Evolutionary conservation across 768 basidiomycete species (phyloP).

Genomic region (Nevesoporus exiguus): DNA sequence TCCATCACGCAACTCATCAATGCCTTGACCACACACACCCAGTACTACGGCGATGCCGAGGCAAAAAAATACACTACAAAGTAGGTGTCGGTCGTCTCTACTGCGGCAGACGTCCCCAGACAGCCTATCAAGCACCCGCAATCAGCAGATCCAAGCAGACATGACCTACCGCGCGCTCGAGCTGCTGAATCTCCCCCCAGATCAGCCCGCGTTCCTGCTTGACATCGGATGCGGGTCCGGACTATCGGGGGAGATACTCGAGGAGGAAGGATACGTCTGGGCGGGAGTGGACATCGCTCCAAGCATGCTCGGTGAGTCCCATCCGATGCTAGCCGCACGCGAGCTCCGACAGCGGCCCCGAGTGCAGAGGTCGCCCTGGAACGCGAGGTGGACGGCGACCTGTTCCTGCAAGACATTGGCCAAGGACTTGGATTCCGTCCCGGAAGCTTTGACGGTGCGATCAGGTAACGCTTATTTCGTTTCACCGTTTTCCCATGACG

Average conservation of each 20-base stretch:
- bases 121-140: slow-evolving; percentile 66
- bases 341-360: background rate
- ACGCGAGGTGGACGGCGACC: slow-evolving; percentile 91
- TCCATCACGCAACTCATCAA: no score
- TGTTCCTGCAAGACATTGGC: slow-evolving; percentile 96
- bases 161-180: slow-evolving; percentile 98
- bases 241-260: slow-evolving; percentile 91
- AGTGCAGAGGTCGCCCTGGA: slow-evolving; percentile 87
- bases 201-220: slow-evolving; percentile 78
- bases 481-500: background rate
- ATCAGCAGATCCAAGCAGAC: slow-evolving; percentile 93
- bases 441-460: slow-evolving; percentile 96
- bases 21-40: slow-evolving; percentile 1
- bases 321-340: background rate
- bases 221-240: slow-evolving; percentile 99
- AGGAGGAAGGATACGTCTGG: slow-evolving; percentile 93
- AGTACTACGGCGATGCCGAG: slow-evolving; percentile 97
- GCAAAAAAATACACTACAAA: slow-evolving; percentile 97
- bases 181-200: slow-evolving; percentile 76
- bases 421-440: slow-evolving; percentile 97
- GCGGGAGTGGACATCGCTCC: slow-evolving; percentile 92
- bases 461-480: slow-evolving; percentile 56
- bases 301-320: slow-evolving; percentile 85
- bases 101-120: background rate
- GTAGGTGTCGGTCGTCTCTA: slow-evolving; percentile 41